Base-by-base conservation (phyloP, 805 yeast species). In the Candida yuanshanica region DNA sequence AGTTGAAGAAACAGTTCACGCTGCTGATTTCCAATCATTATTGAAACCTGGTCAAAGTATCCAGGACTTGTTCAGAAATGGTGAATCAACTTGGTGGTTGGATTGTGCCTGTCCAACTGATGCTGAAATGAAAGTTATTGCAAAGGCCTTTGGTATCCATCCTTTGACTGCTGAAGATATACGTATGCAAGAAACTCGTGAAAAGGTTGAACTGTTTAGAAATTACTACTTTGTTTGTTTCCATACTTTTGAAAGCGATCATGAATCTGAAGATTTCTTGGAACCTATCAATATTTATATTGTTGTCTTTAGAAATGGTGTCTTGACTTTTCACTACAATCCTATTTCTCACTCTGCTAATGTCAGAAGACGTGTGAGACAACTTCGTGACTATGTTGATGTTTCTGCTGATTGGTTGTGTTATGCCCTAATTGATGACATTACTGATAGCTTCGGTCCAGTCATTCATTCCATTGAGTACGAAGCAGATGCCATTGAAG, bases 81-180 rank as follows among this genome's bases (percentile, higher is more conserved):
- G 81, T 16, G 80, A 81, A 43, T 83, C 89, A 3, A 80, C 89
- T 6, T 90, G 98, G 98, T 91, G 97, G 97, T 68, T 93, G 34
- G 97, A 93, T 61, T 89, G 97, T 59, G 70, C 79, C 33, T 83
- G 95, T 56, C 98, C 99, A 6, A 87, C 96, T 0, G 98, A 91
- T 58, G 80, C 81, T 17, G 99, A 93, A 64, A 88, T 93, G 96
- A 84, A 84, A 58, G 81, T 86, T 53, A 62, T 93, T 32, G 83
- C 96, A 9, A 90, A 90, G 55, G 93, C 97, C 0, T 91, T 91
- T 63, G 96, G 96, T 9, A 87, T 91, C 65, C 99, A 91, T 69
- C 99, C 99, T 23, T 79, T 91, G 70, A 91, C 99, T 0, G 89
- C 96, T 2, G 99, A 91, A 66, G 99, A 91, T 79, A 90, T 91